These are phyloP conservation scores for Deuterostichococcus epilithicus DNA, from an alignment of 139 green algal genomes.

Conservation along the genomic window DNA sequence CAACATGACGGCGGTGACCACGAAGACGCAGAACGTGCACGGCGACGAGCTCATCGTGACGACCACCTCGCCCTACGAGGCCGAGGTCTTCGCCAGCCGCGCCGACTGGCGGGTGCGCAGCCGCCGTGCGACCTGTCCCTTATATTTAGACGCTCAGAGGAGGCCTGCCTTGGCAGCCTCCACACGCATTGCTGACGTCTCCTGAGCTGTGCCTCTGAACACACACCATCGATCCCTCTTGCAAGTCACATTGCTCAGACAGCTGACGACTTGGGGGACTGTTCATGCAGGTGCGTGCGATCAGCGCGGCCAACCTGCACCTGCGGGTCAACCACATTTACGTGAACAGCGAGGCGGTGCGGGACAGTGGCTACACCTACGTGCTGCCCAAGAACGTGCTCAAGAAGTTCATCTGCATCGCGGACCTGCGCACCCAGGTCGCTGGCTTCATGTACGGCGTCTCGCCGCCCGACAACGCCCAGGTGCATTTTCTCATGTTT, in stretches of 20 bases:
- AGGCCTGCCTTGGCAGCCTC: too few relatives aligned
- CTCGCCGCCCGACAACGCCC: slow-evolving; percentile 92
- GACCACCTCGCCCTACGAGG: slow-evolving; percentile 95
- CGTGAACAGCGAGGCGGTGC: slow-evolving; percentile 95
- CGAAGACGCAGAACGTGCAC: slow-evolving; percentile 93
- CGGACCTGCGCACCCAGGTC: slow-evolving; percentile 95
- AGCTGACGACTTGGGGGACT: not conserved
- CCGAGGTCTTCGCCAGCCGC: slow-evolving; percentile 89
- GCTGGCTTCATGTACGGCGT: slow-evolving; percentile 93
- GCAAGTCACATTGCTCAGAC: too few relatives aligned
- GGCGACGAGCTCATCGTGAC: slow-evolving; percentile 97
- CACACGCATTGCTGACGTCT: too few relatives aligned
- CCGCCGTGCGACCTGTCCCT: too few relatives aligned
- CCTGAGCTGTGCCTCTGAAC: too few relatives aligned
- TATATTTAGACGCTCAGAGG: too few relatives aligned
- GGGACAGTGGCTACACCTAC: slow-evolving; percentile 94
- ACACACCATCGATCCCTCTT: too few relatives aligned
- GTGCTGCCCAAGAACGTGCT: slow-evolving; percentile 99
- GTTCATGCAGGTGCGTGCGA: slow-evolving; percentile 62
- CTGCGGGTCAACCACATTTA: slow-evolving; percentile 99
- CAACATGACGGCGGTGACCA: slow-evolving; percentile 92
- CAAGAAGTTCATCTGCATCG: slow-evolving; percentile 98
- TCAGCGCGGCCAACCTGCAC: slow-evolving; percentile 95
- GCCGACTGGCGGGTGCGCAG: slow-evolving; percentile 93
- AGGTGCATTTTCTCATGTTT: slow-evolving; percentile 29